Base-by-base conservation (phyloP, 1,284 basidiomycete genomes). In the Rhodotorula sp. region DNA sequence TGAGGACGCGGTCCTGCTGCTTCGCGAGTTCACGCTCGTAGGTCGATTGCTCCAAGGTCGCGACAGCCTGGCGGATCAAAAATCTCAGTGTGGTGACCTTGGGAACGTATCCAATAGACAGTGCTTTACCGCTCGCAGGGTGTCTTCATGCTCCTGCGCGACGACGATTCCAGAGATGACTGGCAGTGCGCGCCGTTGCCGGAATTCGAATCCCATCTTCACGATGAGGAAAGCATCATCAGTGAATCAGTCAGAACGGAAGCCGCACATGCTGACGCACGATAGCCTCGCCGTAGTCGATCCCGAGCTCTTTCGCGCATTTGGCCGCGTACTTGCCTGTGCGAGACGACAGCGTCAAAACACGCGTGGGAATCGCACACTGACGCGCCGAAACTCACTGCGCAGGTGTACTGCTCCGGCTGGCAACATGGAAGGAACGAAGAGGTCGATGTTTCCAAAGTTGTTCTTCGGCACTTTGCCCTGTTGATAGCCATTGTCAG, bases 371-470 rank as follows among this genome's bases (percentile, higher is more conserved):
- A 64, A 31, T 43, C 38, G 38, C n/a, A 15, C 15, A 28, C 2
- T 10, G 70, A 49, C 54, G 63, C 47, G 74, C 76, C 68, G 55
- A 55, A 5, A 85, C 90, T 82, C 79, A 93, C 93, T 92, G 26
- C 93, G 91, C 49, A 99, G 84, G 82, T 98, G 92, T 1, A 85
- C 89, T 5, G 88, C 93, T 21, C 95, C 95, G 64, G 82, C 83
- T 1, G 97, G 97, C 34, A 99, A 85, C 95, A 99, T 99, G 2
- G 90, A 89, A 34, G 93, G 90, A 8, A 92, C 91, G 80, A 97
- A 99, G 43, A 99, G 83, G 82, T 99, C 95, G 73, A 99, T 91
- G 80, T 98, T 98, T 28, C 97, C 97, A 80, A 97, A 99, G 72
- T 90, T 87, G 78, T 99, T 99, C 81, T 91, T 95, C 7, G 94